Percentiles rank a stretch among this genome's conserved stretches.
Conservation (phyloP, 805 yeast species). For the Yamadazyma takamatsuzukensis region DNA sequence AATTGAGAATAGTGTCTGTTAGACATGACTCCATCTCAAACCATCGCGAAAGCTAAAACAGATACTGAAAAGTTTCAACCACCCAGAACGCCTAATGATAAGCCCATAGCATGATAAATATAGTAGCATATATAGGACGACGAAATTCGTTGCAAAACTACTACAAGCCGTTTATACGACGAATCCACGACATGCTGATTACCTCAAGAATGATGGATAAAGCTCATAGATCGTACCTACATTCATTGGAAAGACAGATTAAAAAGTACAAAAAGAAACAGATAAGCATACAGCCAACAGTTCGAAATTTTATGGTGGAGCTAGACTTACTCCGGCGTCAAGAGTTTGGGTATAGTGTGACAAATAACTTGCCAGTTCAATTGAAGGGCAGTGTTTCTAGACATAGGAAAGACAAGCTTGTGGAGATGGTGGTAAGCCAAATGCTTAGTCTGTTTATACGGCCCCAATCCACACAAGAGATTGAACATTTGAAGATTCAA, state of each 20-base stretch:
- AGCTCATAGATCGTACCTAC: slow-evolving; percentile 15
- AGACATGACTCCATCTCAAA: slow-evolving; percentile 9
- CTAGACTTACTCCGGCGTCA: too few species aligned
- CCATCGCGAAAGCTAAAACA: neutral
- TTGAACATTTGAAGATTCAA: too few species aligned
- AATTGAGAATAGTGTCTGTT: slow-evolving; percentile 12
- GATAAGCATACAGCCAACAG: slow-evolving; percentile 5
- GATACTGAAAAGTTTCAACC: too few species aligned
- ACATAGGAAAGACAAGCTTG: neutral
- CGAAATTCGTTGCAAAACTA: too few species aligned
- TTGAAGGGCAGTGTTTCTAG: neutral
- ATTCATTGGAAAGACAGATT: slow-evolving; percentile 12
- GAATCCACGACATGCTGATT: neutral
- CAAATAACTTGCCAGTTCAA: too few species aligned
- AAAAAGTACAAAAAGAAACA: slow-evolving; percentile 7
- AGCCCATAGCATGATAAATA: too few species aligned
- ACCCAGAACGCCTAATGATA: too few species aligned
- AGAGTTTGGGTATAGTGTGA: too few species aligned
- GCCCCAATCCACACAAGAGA: too few species aligned
- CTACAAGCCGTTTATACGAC: too few species aligned
- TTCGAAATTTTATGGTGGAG: slow-evolving; percentile 10
- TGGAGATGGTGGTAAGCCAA: slow-evolving; percentile 3
- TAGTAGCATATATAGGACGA: too few species aligned
- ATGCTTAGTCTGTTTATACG: too few species aligned
- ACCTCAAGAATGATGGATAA: slow-evolving; percentile 14